Percentiles rank a stretch among this genome's conserved stretches.
Evolutionary conservation across 129 eudicot genomes (phyloP).

Genomic region (Lactuca saligna): DNA sequence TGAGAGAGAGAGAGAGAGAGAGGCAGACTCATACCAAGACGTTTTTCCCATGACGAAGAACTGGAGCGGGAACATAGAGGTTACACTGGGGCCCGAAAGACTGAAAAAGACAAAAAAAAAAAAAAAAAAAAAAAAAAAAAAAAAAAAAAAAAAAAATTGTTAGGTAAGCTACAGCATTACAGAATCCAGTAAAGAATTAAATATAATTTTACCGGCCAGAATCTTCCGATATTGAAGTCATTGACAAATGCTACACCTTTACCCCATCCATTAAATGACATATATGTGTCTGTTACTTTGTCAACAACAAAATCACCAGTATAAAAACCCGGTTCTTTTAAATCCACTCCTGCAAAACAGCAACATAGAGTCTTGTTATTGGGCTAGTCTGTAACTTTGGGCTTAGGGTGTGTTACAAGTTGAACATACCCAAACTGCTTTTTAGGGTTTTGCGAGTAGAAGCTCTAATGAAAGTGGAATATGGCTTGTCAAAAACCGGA

Average conservation of each 20-base stretch:
- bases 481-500: slow-evolving; percentile 35
- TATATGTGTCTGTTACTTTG: slow-evolving; percentile 62
- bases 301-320: slow-evolving; percentile 52
- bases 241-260: slow-evolving; percentile 92
- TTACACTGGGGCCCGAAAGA: slow-evolving; percentile 86
- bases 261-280: slow-evolving; percentile 87
- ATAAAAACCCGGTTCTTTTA: slow-evolving; percentile 72
- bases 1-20: neutral
- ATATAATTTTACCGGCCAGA: slow-evolving; percentile 72
- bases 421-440: slow-evolving; percentile 36
- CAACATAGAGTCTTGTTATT: neutral
- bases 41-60: slow-evolving; percentile 68
- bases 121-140: slow-evolving; percentile 3
- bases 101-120: slow-evolving; percentile 42
- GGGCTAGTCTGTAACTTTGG: neutral
- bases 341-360: slow-evolving; percentile 35
- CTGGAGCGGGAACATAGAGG: slow-evolving; percentile 89
- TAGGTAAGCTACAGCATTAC: slow-evolving; percentile 4
- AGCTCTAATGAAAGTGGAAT: slow-evolving; percentile 20
- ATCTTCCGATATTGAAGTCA: slow-evolving; percentile 76
- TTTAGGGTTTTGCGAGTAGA: slow-evolving; percentile 46
- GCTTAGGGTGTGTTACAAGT: neutral
- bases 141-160: neutral
- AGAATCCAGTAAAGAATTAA: slow-evolving; percentile 12
- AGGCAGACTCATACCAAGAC: slow-evolving; percentile 50